A percentile compares a stretch with the other conserved stretches of the same genome.
phyloP scores from a whole-genome alignment of 305 asterid species.

The Lippia alba region DNA sequence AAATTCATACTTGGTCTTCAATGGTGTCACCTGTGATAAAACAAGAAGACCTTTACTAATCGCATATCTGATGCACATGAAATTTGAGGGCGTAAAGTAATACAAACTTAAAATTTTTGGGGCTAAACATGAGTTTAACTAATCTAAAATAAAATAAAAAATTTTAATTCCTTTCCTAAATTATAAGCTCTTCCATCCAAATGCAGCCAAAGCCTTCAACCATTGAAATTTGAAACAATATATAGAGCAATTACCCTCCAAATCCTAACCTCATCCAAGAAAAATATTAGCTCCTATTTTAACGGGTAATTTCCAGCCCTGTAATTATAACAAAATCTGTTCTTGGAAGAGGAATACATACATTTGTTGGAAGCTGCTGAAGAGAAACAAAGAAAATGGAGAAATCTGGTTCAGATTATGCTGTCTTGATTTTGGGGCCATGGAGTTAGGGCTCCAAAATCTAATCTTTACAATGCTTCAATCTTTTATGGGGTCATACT shows the following conservation, averaged over 20 bases:
- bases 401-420: slow-evolving; percentile 11
- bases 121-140: too few relatives aligned
- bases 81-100: too few relatives aligned
- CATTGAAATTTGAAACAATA: background rate
- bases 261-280: slow-evolving; percentile 22
- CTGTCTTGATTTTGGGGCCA: slow-evolving; percentile 45
- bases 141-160: too few relatives aligned
- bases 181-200: too few relatives aligned
- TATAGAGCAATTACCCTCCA: slow-evolving; percentile 14
- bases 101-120: too few relatives aligned
- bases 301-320: background rate
- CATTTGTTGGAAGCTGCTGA: slow-evolving; percentile 22
- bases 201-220: slow-evolving; percentile 1
- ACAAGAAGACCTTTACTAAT: too few relatives aligned
- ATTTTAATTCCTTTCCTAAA: too few relatives aligned
- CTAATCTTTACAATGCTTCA: slow-evolving; percentile 10
- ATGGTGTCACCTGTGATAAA: too few relatives aligned
- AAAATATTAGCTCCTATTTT: slow-evolving; percentile 25
- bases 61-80: too few relatives aligned
- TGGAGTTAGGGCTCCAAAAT: slow-evolving; percentile 40
- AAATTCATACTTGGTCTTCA: too few relatives aligned
- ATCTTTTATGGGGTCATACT: background rate
- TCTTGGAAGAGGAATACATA: slow-evolving; percentile 19
- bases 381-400: background rate
- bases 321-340: slow-evolving; percentile 6